phyloP scores from a whole-genome alignment of 805 yeast genomes.

The Metschnikowia dekortorum region DNA sequence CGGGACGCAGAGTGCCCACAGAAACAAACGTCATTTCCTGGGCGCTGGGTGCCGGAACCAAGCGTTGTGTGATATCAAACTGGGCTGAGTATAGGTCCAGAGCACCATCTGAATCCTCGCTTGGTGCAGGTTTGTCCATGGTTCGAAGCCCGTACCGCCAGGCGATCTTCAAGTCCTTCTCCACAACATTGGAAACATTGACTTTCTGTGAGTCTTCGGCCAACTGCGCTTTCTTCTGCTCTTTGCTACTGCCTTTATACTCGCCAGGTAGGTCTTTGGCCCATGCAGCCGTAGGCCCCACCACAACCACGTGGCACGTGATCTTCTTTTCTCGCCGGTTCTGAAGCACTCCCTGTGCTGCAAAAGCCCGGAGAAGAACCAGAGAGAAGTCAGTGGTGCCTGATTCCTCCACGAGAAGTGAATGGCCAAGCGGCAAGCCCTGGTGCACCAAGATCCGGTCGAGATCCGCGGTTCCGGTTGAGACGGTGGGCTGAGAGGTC shows the following conservation, averaged over 20 bases:
- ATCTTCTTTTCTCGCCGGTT: conserved; percentile 41
- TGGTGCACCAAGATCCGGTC: conserved; percentile 74
- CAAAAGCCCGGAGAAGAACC: conserved; percentile 61
- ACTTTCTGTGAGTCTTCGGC: conserved; percentile 55
- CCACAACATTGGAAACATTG: conserved; percentile 63
- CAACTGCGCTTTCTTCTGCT: conserved; percentile 57
- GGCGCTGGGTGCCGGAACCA: conserved; percentile 61
- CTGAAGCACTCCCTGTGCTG: conserved; percentile 73
- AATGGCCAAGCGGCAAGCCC: conserved; percentile 78
- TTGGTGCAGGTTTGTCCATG: conserved; percentile 4
- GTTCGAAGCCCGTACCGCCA: conserved; percentile 75
- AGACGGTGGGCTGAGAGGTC: conserved; percentile 69
- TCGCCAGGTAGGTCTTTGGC: conserved; percentile 71
- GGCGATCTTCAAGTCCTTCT: conserved; percentile 73
- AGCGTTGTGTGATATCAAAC: conserved; percentile 72
- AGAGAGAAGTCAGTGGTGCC: conserved; percentile 87
- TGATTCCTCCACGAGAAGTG: conserved; percentile 70
- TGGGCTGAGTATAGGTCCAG: conserved; percentile 55
- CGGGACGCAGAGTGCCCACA: conserved; percentile 17
- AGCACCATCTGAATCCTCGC: conserved; percentile 20
- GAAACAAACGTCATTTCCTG: conserved; percentile 59
- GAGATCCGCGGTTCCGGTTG: conserved; percentile 75
- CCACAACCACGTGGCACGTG: conserved; percentile 58
- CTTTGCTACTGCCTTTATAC: conserved; percentile 64
- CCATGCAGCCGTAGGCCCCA: conserved; percentile 59